Evolutionary conservation across 768 basidiomycete species (phyloP).

Genomic region (Boletellus ananas): DNA sequence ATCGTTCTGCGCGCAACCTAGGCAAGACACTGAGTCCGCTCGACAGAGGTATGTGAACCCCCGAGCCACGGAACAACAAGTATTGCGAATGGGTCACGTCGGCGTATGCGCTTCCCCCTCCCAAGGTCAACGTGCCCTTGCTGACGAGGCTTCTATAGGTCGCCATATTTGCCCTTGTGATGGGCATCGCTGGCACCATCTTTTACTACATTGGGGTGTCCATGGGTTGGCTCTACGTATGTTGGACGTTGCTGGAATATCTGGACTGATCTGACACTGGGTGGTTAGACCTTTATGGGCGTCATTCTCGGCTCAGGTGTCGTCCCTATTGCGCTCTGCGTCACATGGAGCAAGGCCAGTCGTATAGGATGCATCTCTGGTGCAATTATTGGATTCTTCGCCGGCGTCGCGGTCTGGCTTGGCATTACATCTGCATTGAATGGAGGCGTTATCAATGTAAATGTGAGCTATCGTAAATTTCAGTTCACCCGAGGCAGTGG

Average conservation of each 20-base stretch:
- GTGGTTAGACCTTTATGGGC: constrained; percentile 75
- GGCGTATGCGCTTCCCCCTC: constrained; percentile 41
- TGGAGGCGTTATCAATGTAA: constrained; percentile 65
- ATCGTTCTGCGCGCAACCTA: not conserved
- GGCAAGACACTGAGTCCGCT: not conserved
- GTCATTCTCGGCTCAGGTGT: constrained; percentile 83
- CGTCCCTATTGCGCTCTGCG: constrained; percentile 79
- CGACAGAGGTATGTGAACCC: constrained; percentile 75
- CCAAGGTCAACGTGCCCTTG: not conserved
- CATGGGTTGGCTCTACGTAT: constrained; percentile 90
- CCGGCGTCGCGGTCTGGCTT: constrained; percentile 80
- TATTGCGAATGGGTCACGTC: constrained; percentile 63
- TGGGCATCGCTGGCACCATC: constrained; percentile 78
- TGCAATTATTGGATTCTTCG: constrained; percentile 61
- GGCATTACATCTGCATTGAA: constrained; percentile 74
- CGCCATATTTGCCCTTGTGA: constrained; percentile 65
- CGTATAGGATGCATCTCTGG: constrained; percentile 81
- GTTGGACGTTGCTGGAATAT: constrained; percentile 24
- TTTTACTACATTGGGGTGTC: constrained; percentile 91
- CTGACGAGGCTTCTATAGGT: constrained; percentile 40
- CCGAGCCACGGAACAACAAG: constrained; percentile 67
- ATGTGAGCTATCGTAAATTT: constrained; percentile 35
- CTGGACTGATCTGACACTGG: not conserved
- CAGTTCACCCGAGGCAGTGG: not conserved
- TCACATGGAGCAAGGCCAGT: constrained; percentile 85